These are phyloP conservation scores for Heliamphora exappendiculata DNA, from an alignment of 148 eudicot species.

Conservation along the genomic window DNA sequence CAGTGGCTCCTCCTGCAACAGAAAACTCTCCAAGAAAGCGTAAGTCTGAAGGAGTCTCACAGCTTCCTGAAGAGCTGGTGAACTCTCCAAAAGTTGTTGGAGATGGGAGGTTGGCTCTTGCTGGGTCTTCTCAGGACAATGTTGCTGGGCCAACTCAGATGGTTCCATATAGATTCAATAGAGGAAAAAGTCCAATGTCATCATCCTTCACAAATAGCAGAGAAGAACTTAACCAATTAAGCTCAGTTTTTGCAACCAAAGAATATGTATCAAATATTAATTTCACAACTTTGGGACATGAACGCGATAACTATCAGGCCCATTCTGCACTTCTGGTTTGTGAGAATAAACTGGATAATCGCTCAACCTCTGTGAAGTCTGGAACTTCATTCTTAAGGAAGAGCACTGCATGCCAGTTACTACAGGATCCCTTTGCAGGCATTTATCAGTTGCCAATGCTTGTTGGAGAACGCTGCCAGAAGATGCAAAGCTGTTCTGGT, in stretches of 20 bases:
- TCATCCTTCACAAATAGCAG: constrained; percentile 7
- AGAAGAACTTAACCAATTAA: constrained; percentile 14
- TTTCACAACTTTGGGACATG: constrained; percentile 25
- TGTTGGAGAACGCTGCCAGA: constrained; percentile 23
- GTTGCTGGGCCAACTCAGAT: constrained; percentile 14
- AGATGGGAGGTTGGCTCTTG: constrained; percentile 15
- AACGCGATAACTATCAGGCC: constrained; percentile 20
- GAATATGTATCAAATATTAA: constrained; percentile 28
- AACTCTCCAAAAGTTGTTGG: constrained; percentile 14
- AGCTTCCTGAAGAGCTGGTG: constrained; percentile 12
- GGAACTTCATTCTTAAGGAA: constrained; percentile 15
- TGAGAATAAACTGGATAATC: constrained; percentile 25
- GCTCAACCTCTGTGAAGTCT: constrained; percentile 15
- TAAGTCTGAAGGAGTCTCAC: constrained; percentile 17
- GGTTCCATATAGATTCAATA: constrained; percentile 14
- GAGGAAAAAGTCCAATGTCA: constrained; percentile 13
- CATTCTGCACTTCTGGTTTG: constrained; percentile 30
- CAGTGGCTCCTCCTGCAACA: constrained; percentile 17
- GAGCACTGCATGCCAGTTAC: constrained; percentile 17
- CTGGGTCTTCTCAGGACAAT: constrained; percentile 17
- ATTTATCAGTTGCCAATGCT: constrained; percentile 20
- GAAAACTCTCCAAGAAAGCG: constrained; percentile 19
- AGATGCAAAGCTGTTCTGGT: constrained; percentile 15
- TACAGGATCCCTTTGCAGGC: constrained; percentile 19
- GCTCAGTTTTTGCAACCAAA: constrained; percentile 17